Evolutionary conservation across 2,329 filamentous ascomycete genomes (phyloP).

Genomic region (Fusarium udum): DNA sequence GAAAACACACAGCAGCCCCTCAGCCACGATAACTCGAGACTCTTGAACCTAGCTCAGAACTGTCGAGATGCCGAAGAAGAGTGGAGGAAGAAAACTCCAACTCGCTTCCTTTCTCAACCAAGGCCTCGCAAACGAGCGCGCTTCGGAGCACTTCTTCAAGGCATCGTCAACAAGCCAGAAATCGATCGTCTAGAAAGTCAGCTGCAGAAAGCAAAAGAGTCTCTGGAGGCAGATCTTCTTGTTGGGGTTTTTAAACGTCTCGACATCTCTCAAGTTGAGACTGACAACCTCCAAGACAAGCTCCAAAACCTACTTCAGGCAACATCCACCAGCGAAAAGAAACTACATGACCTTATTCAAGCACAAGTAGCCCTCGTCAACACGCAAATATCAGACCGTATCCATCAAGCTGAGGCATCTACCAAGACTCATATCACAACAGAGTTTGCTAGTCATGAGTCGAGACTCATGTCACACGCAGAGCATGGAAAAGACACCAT

Average conservation of each 20-base stretch:
- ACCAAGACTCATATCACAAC: rapidly evolving
- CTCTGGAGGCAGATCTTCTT: rapidly evolving
- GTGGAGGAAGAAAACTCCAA: not conserved
- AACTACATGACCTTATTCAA: rapidly evolving
- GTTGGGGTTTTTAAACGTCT: rapidly evolving
- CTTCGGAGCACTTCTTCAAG: rapidly evolving
- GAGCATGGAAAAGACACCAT: rapidly evolving
- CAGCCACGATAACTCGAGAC: rapidly evolving
- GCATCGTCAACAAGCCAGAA: rapidly evolving
- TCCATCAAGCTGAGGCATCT: rapidly evolving
- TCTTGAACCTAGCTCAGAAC: rapidly evolving
- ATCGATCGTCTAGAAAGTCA: rapidly evolving
- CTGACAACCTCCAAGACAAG: rapidly evolving
- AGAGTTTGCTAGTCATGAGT: not conserved
- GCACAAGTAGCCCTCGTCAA: rapidly evolving
- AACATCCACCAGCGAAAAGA: rapidly evolving
- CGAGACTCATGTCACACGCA: rapidly evolving
- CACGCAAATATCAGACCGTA: rapidly evolving
- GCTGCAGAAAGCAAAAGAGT: rapidly evolving
- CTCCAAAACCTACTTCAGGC: rapidly evolving
- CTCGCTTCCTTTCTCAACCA: rapidly evolving
- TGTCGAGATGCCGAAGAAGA: not conserved
- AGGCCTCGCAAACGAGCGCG: rapidly evolving
- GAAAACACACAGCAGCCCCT: rapidly evolving
- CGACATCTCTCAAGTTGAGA: rapidly evolving